Percentiles rank a stretch among this genome's conserved stretches.
phyloP scores from a whole-genome alignment of 2,329 filamentous ascomycete species.

The Sclerotinia sclerotiorum region DNA sequence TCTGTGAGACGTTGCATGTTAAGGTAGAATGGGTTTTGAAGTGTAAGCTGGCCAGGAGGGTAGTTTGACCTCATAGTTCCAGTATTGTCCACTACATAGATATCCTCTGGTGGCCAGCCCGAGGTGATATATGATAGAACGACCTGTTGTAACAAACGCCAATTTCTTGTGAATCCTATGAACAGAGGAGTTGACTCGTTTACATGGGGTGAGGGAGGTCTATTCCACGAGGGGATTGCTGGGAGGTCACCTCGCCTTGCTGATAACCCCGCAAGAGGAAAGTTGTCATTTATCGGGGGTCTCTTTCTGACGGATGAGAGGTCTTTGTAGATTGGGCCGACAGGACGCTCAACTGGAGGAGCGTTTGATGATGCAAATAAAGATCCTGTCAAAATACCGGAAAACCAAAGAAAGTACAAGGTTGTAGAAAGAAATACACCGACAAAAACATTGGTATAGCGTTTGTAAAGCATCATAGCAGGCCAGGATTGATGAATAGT shows the following conservation, averaged over 20 bases:
- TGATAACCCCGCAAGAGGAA: neutral
- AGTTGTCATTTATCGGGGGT: neutral
- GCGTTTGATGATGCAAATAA: neutral
- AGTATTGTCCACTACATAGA: slow-evolving; percentile 60
- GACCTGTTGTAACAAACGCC: slow-evolving; percentile 55
- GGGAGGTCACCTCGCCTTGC: neutral
- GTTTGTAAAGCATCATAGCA: neutral
- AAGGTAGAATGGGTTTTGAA: slow-evolving; percentile 58
- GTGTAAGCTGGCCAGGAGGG: slow-evolving; percentile 46
- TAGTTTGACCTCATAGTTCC: slow-evolving; percentile 55
- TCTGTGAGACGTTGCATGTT: slow-evolving; percentile 50
- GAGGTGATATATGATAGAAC: slow-evolving; percentile 58
- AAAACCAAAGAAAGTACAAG: neutral
- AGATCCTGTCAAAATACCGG: neutral
- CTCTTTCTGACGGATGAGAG: neutral
- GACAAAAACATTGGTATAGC: neutral
- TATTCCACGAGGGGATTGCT: neutral
- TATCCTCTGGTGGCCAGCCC: slow-evolving; percentile 57
- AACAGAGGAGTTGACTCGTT: slow-evolving; percentile 52
- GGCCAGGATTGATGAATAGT: neutral
- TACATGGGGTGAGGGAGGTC: slow-evolving; percentile 34
- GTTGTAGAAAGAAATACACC: neutral
- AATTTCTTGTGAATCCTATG: slow-evolving; percentile 58
- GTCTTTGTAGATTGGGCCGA: neutral
- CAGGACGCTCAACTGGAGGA: neutral